A percentile compares a stretch with the other conserved stretches of the same genome.
phyloP scores from a whole-genome alignment of 1,139 yeast species.

The Entelexis sorbosivorans region DNA sequence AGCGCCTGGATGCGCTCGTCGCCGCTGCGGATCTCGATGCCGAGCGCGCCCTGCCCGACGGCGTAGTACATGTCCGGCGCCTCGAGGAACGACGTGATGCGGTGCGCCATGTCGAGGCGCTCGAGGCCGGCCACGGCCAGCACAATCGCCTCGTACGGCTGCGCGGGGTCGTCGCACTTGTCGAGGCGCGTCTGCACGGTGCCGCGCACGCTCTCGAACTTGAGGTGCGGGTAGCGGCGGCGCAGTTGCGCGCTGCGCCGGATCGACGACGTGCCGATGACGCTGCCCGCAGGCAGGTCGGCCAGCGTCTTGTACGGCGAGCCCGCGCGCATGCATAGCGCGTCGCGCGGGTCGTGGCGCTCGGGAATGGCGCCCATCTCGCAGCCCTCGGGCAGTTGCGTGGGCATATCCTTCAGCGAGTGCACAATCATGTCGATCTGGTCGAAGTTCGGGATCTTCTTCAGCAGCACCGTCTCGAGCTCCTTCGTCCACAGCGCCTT shows the following conservation, averaged over 20 bases:
- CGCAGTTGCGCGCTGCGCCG: constrained; percentile 75
- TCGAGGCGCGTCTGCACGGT: constrained; percentile 69
- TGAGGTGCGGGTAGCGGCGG: constrained; percentile 46
- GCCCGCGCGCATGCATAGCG: constrained; percentile 65
- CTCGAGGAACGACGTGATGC: constrained; percentile 56
- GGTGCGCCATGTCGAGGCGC: constrained; percentile 55
- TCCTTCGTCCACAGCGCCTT: constrained; percentile 95
- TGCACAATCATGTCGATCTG: constrained; percentile 83
- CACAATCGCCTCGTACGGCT: constrained; percentile 62
- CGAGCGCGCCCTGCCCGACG: constrained; percentile 96
- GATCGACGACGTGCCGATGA: constrained; percentile 90
- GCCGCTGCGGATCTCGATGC: constrained; percentile 69
- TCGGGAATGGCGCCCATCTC: constrained; percentile 77
- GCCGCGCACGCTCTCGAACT: constrained; percentile 77
- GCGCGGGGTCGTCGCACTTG: constrained; percentile 63
- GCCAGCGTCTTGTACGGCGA: constrained; percentile 51
- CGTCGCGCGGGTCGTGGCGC: constrained; percentile 89
- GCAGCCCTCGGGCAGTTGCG: constrained; percentile 78
- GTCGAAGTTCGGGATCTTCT: constrained; percentile 42
- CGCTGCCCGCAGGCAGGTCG: constrained; percentile 73
- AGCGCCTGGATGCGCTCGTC: constrained; percentile 51
- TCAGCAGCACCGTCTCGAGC: constrained; percentile 64
- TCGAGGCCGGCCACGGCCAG: constrained; percentile 87
- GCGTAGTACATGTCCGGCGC: constrained; percentile 90
- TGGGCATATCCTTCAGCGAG: constrained; percentile 91